Percentiles rank a stretch among this genome's conserved stretches.
Evolutionary conservation across 495 filamentous ascomycete species (phyloP).

Genomic region (Podospora bellae-mahoneyi): DNA sequence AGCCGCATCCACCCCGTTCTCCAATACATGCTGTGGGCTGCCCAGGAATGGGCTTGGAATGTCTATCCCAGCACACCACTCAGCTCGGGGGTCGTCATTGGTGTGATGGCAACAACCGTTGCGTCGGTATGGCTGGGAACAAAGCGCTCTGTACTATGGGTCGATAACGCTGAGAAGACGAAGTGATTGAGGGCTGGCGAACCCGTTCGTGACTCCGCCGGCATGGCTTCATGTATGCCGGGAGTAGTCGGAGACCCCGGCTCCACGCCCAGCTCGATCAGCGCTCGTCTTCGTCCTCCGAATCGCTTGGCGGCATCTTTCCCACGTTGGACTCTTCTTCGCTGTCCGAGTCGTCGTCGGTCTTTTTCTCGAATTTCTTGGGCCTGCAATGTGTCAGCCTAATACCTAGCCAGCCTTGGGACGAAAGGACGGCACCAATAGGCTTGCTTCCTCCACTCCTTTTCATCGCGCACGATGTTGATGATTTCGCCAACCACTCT

Average conservation of each 20-base stretch:
- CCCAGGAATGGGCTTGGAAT: slow-evolving; percentile 97
- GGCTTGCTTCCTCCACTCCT: slow-evolving; percentile 80
- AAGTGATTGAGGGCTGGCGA: background rate
- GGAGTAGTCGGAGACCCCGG: background rate
- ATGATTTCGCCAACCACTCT: slow-evolving; percentile 86
- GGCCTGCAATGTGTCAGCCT: slow-evolving; percentile 55
- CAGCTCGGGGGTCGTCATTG: slow-evolving; percentile 77
- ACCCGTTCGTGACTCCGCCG: background rate
- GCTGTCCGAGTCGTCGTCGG: slow-evolving; percentile 54
- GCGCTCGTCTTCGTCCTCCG: slow-evolving; percentile 47
- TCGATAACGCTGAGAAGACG: slow-evolving; percentile 19
- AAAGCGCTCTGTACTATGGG: background rate
- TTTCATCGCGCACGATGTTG: slow-evolving; percentile 89
- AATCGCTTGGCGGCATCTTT: slow-evolving; percentile 76
- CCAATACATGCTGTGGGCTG: slow-evolving; percentile 69
- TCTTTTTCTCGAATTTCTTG: slow-evolving; percentile 67
- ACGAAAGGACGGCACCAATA: slow-evolving; percentile 63
- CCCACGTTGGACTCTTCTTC: slow-evolving; percentile 77
- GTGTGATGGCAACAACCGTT: slow-evolving; percentile 63
- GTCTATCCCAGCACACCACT: slow-evolving; percentile 82
- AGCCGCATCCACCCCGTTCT: slow-evolving; percentile 69
- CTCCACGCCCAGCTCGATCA: background rate
- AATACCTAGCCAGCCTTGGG: background rate
- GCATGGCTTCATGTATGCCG: background rate
- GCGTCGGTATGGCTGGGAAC: slow-evolving; percentile 59